phyloP scores from a whole-genome alignment of 192 early-diverging fungal genomes.

The Backusella macrospora region DNA sequence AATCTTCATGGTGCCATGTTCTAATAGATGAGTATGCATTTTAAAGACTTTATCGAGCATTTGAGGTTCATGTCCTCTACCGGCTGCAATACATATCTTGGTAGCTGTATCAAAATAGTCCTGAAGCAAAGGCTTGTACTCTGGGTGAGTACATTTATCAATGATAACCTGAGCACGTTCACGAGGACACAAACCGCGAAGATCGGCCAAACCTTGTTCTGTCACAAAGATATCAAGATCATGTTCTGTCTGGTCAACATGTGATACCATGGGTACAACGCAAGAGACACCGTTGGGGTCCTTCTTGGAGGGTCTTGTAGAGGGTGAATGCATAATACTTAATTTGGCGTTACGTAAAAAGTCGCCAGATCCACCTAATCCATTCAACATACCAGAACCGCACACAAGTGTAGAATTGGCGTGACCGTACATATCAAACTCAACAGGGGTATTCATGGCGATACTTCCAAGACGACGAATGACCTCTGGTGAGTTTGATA shows the following conservation, averaged over 20 bases:
- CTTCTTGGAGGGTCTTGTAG: slow-evolving; percentile 38
- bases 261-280: slow-evolving; percentile 43
- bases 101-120: slow-evolving; percentile 43
- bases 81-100: slow-evolving; percentile 37
- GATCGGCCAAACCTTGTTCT: slow-evolving; percentile 46
- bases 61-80: slow-evolving; percentile 44
- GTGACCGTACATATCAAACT: slow-evolving; percentile 47
- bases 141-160: slow-evolving; percentile 46
- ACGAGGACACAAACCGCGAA: slow-evolving; percentile 42
- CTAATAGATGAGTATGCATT: slow-evolving; percentile 43
- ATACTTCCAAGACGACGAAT: slow-evolving; percentile 45
- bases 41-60: slow-evolving; percentile 48
- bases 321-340: slow-evolving; percentile 48
- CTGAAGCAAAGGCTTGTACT: slow-evolving; percentile 40
- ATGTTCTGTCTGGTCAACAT: slow-evolving; percentile 46
- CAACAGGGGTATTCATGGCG: slow-evolving; percentile 49
- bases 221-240: slow-evolving; percentile 46
- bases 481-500: slow-evolving; percentile 46
- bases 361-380: slow-evolving; percentile 42
- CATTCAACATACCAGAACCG: slow-evolving; percentile 47
- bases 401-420: slow-evolving; percentile 45
- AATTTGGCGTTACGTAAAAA: slow-evolving; percentile 47
- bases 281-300: slow-evolving; percentile 44
- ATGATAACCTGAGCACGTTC: slow-evolving; percentile 44
- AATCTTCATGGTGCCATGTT: slow-evolving; percentile 47